A percentile compares a stretch with the other conserved stretches of the same genome.
Evolutionary conservation across 116 monocot species (phyloP).

Genomic region (Zostera marina): DNA sequence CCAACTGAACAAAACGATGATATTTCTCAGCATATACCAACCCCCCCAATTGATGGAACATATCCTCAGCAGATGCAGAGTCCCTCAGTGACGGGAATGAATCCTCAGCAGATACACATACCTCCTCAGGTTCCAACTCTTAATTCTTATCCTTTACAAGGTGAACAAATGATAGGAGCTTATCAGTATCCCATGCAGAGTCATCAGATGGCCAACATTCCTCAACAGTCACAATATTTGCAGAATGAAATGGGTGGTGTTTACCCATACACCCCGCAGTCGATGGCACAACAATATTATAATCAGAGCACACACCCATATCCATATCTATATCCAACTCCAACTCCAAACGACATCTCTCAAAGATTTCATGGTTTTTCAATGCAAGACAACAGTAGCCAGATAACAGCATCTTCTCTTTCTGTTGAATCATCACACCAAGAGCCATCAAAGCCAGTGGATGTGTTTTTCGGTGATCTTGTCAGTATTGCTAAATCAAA

Average conservation of each 20-base stretch:
- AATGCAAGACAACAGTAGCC: slow-evolving; percentile 18
- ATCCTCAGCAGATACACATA: slow-evolving; percentile 8
- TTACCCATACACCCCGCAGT: slow-evolving; percentile 34
- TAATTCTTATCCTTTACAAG: slow-evolving; percentile 9
- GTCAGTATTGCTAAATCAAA: slow-evolving; percentile 75
- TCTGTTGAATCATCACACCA: slow-evolving; percentile 12
- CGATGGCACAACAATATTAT: slow-evolving; percentile 37
- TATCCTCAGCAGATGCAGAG: slow-evolving; percentile 9
- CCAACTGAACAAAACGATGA: slow-evolving; percentile 22
- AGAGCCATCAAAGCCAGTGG: slow-evolving; percentile 54
- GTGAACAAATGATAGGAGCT: slow-evolving; percentile 11
- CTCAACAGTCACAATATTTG: slow-evolving; percentile 21
- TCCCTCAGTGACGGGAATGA: not conserved
- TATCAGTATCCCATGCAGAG: slow-evolving; percentile 11
- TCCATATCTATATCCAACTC: slow-evolving; percentile 22
- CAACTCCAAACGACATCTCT: slow-evolving; percentile 32
- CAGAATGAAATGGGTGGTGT: slow-evolving; percentile 13
- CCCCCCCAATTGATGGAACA: slow-evolving; percentile 10
- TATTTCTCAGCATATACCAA: slow-evolving; percentile 3
- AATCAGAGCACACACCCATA: slow-evolving; percentile 26
- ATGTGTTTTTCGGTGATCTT: slow-evolving; percentile 93
- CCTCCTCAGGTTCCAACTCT: slow-evolving; percentile 3
- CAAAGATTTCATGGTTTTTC: slow-evolving; percentile 65
- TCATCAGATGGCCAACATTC: slow-evolving; percentile 8
- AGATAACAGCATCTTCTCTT: slow-evolving; percentile 15